phyloP scores from a whole-genome alignment of 768 basidiomycete species.

The Kwoniella mangroviensis region DNA sequence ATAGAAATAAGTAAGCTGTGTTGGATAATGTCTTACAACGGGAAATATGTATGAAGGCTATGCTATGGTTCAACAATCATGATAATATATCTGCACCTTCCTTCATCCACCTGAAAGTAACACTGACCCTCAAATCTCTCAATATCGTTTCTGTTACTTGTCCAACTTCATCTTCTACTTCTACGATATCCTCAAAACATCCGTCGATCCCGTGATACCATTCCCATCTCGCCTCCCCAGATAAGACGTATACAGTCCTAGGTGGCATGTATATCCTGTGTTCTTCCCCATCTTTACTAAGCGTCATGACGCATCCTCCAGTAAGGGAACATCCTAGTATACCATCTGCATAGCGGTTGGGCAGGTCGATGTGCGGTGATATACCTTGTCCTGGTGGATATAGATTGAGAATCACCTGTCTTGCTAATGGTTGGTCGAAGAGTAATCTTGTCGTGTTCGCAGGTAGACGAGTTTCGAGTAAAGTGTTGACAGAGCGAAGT shows the following conservation, averaged over 20 bases:
- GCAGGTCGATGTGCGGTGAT: constrained; percentile 81
- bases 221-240: constrained; percentile 76
- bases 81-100: constrained; percentile 72
- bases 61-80: neutral
- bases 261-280: constrained; percentile 70
- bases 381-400: constrained; percentile 91
- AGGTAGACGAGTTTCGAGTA: constrained; percentile 65
- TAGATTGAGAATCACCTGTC: constrained; percentile 88
- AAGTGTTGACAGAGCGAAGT: constrained; percentile 60
- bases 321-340: constrained; percentile 85
- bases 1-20: neutral
- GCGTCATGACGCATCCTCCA: constrained; percentile 77
- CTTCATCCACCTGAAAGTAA: constrained; percentile 85
- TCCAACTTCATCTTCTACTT: constrained; percentile 62
- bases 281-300: constrained; percentile 36
- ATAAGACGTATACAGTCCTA: constrained; percentile 75
- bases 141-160: constrained; percentile 33
- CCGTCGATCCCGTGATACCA: constrained; percentile 89
- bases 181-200: constrained; percentile 67
- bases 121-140: constrained; percentile 64
- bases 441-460: constrained; percentile 59
- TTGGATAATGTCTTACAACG: too few species aligned
- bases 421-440: constrained; percentile 61
- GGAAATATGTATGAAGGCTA: neutral
- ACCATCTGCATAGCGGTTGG: constrained; percentile 81